Evolutionary conservation across 306 rosid species (phyloP).

Genomic region (Cucurbita maxima): DNA sequence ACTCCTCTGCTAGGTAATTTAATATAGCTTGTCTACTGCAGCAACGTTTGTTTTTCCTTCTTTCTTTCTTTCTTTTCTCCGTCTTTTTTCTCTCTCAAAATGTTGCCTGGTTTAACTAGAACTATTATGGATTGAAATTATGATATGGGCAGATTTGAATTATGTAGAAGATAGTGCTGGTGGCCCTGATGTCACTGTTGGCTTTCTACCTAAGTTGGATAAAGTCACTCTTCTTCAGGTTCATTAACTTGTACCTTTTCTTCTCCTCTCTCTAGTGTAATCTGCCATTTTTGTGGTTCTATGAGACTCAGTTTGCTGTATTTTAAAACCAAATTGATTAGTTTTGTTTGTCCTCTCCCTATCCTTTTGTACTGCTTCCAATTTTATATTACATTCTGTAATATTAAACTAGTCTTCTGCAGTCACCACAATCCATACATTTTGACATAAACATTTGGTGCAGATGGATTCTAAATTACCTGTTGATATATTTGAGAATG

Average conservation of each 20-base stretch:
- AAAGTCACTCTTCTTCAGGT: constrained; percentile 90
- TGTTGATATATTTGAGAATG: constrained; percentile 63
- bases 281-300: neutral
- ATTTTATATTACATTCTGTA: neutral
- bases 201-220: constrained; percentile 68
- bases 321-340: neutral
- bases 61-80: neutral
- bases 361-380: neutral
- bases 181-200: constrained; percentile 86
- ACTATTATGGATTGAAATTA: constrained; percentile 9
- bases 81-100: neutral
- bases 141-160: constrained; percentile 50
- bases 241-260: neutral
- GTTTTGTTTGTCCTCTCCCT: neutral
- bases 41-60: neutral
- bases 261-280: neutral
- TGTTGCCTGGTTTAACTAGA: neutral
- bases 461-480: constrained; percentile 91
- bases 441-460: constrained; percentile 5
- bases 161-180: constrained; percentile 95
- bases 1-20: constrained; percentile 67
- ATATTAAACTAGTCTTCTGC: neutral
- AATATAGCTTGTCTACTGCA: neutral
- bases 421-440: neutral
- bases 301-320: neutral